Base-by-base conservation (phyloP, 164 flowering plant genomes). In the Vitis vinifera region DNA sequence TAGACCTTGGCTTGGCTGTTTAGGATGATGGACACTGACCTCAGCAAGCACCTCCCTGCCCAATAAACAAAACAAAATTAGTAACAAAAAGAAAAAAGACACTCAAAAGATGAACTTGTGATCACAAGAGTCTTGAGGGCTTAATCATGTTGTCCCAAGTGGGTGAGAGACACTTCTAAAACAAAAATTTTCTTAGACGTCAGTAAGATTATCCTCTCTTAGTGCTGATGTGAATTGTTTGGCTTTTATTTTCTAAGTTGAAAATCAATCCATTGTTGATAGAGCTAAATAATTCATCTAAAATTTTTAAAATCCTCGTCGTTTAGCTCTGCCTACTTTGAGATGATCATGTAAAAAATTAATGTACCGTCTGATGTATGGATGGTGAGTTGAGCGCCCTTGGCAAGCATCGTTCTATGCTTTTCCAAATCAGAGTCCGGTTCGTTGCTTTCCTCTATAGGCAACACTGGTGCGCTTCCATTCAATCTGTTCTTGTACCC, bases 1-100 rank as follows among this genome's bases (percentile, higher is more conserved):
- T 76, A 30, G 49, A 93, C 98, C 97, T 91, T 87, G 14, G 86
- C 85, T 68, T 90, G 86, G 15, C 62, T 77, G 75, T 81, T 81
- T 16, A 89, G 82, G 63, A 72, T 47, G 62, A 90, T 65, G 1
- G 92, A 85, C 48, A 91, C 92, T 52, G 80, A 80, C 73, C 88
- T 89, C 52, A 69, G 61, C 79, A 66, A 68, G 81, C 76, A 79
- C 53, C 83, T 81, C 27, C 96, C 98, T 91, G 86, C 77, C 68
- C 14, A 69, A n/a, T 52, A 23, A 57, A 6, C 59, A 48, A 10
- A 16, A 30, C 59, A 44, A 59, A 67, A 62, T 44, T 6, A 37
- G 44, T 37, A 29, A 16, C 30, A 9, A n/a, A 17, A 2, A 29
- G 56, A 63, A 9, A 37, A 55, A 66, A 29, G 13, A 48, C 51